Evolutionary conservation across 345 rosid species (phyloP).

Genomic region (Pugionium cornutum): DNA sequence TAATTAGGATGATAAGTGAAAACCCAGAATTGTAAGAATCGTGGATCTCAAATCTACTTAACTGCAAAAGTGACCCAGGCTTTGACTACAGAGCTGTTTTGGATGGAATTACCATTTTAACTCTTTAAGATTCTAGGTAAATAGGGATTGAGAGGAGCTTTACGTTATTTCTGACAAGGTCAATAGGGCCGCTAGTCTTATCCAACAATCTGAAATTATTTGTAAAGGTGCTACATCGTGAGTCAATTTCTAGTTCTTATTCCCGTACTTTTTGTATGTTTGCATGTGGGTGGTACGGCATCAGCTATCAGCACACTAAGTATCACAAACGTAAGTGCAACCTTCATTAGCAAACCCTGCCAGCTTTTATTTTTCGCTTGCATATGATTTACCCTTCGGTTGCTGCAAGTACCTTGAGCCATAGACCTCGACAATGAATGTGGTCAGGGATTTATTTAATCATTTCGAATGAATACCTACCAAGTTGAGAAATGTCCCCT

Average conservation of each 20-base stretch:
- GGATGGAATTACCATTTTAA: background rate
- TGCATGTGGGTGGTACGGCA: conserved; percentile 52
- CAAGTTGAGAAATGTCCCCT: background rate
- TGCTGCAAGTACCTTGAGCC: conserved; percentile 15
- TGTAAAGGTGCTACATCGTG: conserved; percentile 6
- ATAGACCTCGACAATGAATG: background rate
- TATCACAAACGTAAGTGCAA: conserved; percentile 93
- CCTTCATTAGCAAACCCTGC: conserved; percentile 11
- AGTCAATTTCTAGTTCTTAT: conserved; percentile 37
- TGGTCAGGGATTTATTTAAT: conserved; percentile 5
- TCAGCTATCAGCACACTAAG: conserved; percentile 99
- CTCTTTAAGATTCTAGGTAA: conserved; percentile 13
- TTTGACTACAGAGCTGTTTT: conserved; percentile 23
- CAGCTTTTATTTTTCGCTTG: conserved; percentile 24
- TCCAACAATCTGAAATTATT: conserved; percentile 15
- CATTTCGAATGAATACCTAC: conserved; percentile 4
- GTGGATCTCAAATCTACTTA: background rate
- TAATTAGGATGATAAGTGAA: background rate
- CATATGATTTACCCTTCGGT: conserved; percentile 17
- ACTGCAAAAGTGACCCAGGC: background rate
- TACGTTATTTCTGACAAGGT: background rate
- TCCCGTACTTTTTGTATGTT: conserved; percentile 41
- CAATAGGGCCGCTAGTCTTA: conserved; percentile 10
- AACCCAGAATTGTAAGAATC: background rate
- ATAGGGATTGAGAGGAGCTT: conserved; percentile 15